Base-by-base conservation (phyloP, 768 basidiomycete genomes). In the Russula olivacea region DNA sequence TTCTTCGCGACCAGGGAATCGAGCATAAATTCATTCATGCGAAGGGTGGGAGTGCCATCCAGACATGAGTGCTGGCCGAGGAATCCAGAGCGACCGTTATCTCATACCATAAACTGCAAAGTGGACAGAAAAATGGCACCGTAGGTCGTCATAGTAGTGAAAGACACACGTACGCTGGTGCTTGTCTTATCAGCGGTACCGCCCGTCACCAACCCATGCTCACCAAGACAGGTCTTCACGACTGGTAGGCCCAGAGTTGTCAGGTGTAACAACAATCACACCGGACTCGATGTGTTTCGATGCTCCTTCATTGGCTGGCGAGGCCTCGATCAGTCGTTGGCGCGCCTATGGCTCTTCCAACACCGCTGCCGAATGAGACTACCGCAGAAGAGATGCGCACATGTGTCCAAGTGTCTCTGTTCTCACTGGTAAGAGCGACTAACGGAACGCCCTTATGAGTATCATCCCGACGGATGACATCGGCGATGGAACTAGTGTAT, bases 41-140 rank as follows among this genome's bases (percentile, higher is more conserved):
- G 87, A 34, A 98, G 79, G 0, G 96, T 98, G 4, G 97, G 91
- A 0, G 94, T 98, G n/a, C 96, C 96, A 71, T 98, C 95, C 88
- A 88, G 86, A 69, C 88, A 91, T 21, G 87, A 90, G 74, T 91
- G 89, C 72, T 91, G 88, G 43, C 91, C 91, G 0, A 93, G 77
- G 82, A 98, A 99, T 0, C 91, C 96, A 25, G 92, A 93, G 43
- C 92, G 91, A 51, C 93, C 97, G 69, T 94, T 93, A 63, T 93
- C 92, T 71, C 91, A 96, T 9, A 99, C 91, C 69, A 99, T 84
- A n/a, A 58, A 98, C 93, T 94, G 71, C 14, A 58, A 57, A 28
- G 58, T 56, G 30, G n/a, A 53, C 34, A 61, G 61, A 47, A 30
- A 40, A 17, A 11, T 50, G 21, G 34, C 12, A 21, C 40, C 1